Percentiles rank a stretch among this genome's conserved stretches.
These are phyloP conservation scores for Monosporascus sp. DNA, from an alignment of 2,329 filamentous ascomycete species.

Conservation along the genomic window DNA sequence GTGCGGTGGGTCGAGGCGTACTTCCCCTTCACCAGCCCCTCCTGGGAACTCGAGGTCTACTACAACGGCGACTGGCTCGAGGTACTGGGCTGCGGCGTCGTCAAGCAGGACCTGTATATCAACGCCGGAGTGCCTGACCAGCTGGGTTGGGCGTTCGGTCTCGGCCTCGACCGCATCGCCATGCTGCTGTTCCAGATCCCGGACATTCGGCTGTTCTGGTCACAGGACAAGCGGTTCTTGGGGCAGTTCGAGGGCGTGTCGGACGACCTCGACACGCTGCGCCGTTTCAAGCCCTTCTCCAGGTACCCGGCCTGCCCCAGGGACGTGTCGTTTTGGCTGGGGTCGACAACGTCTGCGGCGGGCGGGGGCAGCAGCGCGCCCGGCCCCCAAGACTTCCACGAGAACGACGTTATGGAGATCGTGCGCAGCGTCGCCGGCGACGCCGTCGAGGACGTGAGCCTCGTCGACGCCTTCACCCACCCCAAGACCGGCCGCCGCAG, in stretches of 20 bases:
- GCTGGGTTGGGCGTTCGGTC: conserved; percentile 91
- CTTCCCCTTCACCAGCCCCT: conserved; percentile 94
- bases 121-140: conserved; percentile 70
- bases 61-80: conserved; percentile 96
- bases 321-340: conserved; percentile 92
- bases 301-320: conserved; percentile 86
- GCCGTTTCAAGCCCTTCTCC: conserved; percentile 78
- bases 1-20: conserved; percentile 96
- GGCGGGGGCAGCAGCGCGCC: conserved; percentile 39
- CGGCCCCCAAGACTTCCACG: conserved; percentile 61
- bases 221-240: conserved; percentile 76
- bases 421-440: conserved; percentile 79
- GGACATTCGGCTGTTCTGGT: conserved; percentile 97
- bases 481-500: conserved; percentile 79
- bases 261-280: conserved; percentile 41
- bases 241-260: conserved; percentile 69
- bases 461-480: conserved; percentile 84
- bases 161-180: conserved; percentile 89
- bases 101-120: conserved; percentile 74
- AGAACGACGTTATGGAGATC: conserved; percentile 97
- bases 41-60: conserved; percentile 93
- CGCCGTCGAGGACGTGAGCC: conserved; percentile 76
- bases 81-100: conserved; percentile 86
- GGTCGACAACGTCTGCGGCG: conserved; percentile 30
- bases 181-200: conserved; percentile 97